Evolutionary conservation across 306 rosid genomes (phyloP).

Genomic region (Clitoria ternatea): DNA sequence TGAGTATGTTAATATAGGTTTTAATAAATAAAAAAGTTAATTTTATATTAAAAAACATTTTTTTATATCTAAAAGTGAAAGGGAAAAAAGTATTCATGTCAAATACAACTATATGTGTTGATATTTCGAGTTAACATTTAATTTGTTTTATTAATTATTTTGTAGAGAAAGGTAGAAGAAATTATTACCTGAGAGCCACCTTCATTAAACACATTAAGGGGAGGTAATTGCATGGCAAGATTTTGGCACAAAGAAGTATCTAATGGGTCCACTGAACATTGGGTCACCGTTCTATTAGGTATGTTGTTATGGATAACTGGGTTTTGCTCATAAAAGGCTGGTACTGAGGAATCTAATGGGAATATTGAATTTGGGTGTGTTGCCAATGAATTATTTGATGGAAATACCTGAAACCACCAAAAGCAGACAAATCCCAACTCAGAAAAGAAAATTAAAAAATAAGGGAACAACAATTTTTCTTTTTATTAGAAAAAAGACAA

Average conservation of each 20-base stretch:
- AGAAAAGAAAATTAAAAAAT: background rate
- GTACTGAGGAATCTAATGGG: constrained; percentile 73
- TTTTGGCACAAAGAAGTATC: constrained; percentile 54
- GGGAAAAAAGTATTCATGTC: too few species aligned
- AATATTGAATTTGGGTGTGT: constrained; percentile 44
- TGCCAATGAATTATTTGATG: constrained; percentile 53
- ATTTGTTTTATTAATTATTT: background rate
- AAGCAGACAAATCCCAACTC: constrained; percentile 10
- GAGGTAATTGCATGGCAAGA: constrained; percentile 57
- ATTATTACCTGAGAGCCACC: constrained; percentile 62
- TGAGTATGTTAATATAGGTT: too few species aligned
- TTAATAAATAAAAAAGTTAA: too few species aligned
- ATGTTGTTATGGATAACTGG: constrained; percentile 41
- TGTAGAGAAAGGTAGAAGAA: background rate
- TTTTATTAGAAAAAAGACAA: constrained; percentile 14
- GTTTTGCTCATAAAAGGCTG: constrained; percentile 53
- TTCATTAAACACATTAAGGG: constrained; percentile 40
- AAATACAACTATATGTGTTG: too few species aligned
- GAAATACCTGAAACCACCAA: constrained; percentile 53
- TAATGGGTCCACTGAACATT: constrained; percentile 57
- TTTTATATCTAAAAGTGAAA: too few species aligned
- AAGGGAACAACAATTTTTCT: background rate
- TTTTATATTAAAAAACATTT: too few species aligned
- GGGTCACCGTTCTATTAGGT: constrained; percentile 44
- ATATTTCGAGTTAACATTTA: too few species aligned